Base-by-base conservation (phyloP, 2,329 filamentous ascomycete species). In the Clarireedia paspali region DNA sequence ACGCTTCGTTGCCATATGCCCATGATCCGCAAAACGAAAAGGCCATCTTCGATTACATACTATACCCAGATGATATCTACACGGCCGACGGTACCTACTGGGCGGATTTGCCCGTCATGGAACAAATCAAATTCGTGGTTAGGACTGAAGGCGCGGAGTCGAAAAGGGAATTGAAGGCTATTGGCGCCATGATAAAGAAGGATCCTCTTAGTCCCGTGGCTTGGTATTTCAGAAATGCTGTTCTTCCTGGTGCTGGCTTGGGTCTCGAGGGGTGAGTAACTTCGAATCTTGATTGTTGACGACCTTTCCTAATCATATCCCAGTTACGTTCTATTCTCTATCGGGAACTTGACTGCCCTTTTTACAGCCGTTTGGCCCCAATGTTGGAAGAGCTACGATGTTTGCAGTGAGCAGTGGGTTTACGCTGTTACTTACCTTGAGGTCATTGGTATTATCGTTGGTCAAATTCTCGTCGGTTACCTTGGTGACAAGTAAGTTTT, bases 261-360 rank as follows among this genome's bases (percentile, higher is more conserved):
- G 87, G 91, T 69, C 81, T 97, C 27, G 92, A 97, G 79, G 92
- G 84, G 75, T 82, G 69, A 59, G 75, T 70, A 15, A 40, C 12
- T 40, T 6, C 7, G 17, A 26, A 6, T 14, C 23, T 40, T 51
- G 12, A 34, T 3, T 17, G 17, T 17, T 34, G 6, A 34, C 5
- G 30, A 34, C 4, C 30, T 34, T 34, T 34, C 5, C 57, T 64
- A 53, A 64, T 36, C 2, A 48, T n/a, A 5, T 20, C 34, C 6
- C 56, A 83, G 90, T 65, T 97, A 96, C 69, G 91, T 96, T 44
- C 81, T 97, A 20, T 97, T 97, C 78, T 96, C 91, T 60, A 96
- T 97, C 64, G 92, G 92, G 57, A 96, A 96, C 72, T 77, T 97
- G 62, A 84, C 88, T 68, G 88, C 91, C 4, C 79, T 97, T 10